These are phyloP conservation scores for Plasmodium ovale DNA, from an alignment of 169 alveolate genomes.

Conservation along the genomic window DNA sequence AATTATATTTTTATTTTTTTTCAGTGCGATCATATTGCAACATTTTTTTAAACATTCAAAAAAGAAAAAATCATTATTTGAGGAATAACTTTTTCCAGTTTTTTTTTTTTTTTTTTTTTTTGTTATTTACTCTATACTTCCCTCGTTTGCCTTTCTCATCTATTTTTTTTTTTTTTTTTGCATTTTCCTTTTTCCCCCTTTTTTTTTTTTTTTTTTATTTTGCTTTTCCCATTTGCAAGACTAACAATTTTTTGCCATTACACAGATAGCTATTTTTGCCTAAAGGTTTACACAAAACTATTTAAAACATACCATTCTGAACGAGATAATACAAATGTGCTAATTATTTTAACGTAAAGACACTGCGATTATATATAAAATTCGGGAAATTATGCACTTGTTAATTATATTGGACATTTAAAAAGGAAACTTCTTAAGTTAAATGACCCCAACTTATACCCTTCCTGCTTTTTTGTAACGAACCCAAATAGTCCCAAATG, in stretches of 20 bases:
- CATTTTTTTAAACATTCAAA: slow-evolving; percentile 18
- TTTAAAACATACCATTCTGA: too few species aligned
- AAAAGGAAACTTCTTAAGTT: too few species aligned
- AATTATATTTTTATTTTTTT: background rate
- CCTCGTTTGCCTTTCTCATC: background rate
- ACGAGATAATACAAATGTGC: too few species aligned
- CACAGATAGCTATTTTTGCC: background rate
- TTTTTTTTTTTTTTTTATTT: background rate
- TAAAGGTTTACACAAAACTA: too few species aligned
- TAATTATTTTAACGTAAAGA: too few species aligned
- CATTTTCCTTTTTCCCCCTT: background rate
- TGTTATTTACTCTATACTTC: background rate
- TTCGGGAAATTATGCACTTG: too few species aligned
- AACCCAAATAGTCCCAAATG: too few species aligned
- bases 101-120: background rate
- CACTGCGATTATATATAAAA: too few species aligned
- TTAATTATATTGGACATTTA: too few species aligned
- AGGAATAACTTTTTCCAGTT: background rate
- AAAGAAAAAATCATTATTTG: slow-evolving; percentile 6
- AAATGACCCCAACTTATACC: too few species aligned
- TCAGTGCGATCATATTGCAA: slow-evolving; percentile 19
- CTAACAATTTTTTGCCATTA: background rate
- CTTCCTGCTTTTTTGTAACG: too few species aligned
- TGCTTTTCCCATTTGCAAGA: background rate
- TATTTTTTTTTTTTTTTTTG: background rate